phyloP scores from a whole-genome alignment of 345 rosid species.

The Syzygium aqueum region DNA sequence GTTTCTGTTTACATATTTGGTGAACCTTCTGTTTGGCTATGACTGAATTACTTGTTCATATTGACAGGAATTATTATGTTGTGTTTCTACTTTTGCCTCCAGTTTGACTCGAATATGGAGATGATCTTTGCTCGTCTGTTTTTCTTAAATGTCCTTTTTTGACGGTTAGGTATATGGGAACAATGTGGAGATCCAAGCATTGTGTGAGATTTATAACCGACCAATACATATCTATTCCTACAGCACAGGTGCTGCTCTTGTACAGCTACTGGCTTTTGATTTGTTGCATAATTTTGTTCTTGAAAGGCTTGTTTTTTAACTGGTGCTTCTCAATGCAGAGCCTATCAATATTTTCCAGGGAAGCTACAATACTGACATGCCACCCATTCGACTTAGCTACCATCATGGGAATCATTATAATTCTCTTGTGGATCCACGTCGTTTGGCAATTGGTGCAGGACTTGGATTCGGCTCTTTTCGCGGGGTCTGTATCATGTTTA shows the following conservation, averaged over 20 bases:
- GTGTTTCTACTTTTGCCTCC: neutral
- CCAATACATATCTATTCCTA: slow-evolving; percentile 96
- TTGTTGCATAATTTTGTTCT: neutral
- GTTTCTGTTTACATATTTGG: neutral
- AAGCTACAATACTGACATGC: slow-evolving; percentile 75
- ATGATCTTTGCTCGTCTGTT: neutral
- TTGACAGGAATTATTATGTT: neutral
- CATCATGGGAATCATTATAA: slow-evolving; percentile 98
- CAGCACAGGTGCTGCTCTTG: slow-evolving; percentile 50
- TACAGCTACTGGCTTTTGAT: neutral
- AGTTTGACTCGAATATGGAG: neutral
- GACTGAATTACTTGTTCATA: neutral
- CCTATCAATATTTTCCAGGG: slow-evolving; percentile 97
- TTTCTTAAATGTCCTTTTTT: neutral
- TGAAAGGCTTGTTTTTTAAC: neutral
- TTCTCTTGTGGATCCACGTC: slow-evolving; percentile 91
- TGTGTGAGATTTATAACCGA: slow-evolving; percentile 94
- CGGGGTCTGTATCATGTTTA: slow-evolving; percentile 50
- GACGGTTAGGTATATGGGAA: slow-evolving; percentile 84
- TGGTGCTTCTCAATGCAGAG: slow-evolving; percentile 30
- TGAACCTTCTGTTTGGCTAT: neutral
- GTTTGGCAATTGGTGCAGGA: slow-evolving; percentile 85
- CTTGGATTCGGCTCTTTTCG: slow-evolving; percentile 90
- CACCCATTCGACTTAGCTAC: slow-evolving; percentile 85
- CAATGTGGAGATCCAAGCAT: slow-evolving; percentile 92